phyloP scores from a whole-genome alignment of 2,329 filamentous ascomycete species.

The Graphilbum fragrans region DNA sequence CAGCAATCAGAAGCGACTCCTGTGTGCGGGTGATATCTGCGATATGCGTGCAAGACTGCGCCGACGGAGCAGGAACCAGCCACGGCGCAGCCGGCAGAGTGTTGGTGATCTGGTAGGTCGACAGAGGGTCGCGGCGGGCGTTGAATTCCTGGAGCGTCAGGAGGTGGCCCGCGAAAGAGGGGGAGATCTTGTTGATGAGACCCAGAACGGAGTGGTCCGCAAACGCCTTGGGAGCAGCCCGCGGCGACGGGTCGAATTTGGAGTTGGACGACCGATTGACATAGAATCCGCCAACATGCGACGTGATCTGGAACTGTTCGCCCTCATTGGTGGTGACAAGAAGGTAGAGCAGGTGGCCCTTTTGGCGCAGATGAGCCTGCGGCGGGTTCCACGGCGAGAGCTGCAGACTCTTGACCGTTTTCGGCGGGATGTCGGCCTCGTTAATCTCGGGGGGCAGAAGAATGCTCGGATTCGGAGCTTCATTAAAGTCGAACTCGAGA shows the following conservation, averaged over 20 bases:
- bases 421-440: constrained; percentile 46
- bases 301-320: constrained; percentile 87
- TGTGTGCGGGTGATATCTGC: constrained; percentile 81
- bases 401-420: constrained; percentile 80
- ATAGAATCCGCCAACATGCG: constrained; percentile 89
- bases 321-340: constrained; percentile 84
- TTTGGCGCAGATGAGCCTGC: constrained; percentile 79
- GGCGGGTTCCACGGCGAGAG: constrained; percentile 95
- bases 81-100: constrained; percentile 86
- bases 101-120: constrained; percentile 93
- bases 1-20: constrained; percentile 81
- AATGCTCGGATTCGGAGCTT: constrained; percentile 52
- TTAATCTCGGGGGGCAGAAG: constrained; percentile 58
- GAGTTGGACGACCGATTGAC: constrained; percentile 92
- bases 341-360: constrained; percentile 86
- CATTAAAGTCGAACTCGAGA: constrained; percentile 64
- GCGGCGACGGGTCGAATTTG: constrained; percentile 87
- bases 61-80: constrained; percentile 63
- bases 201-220: constrained; percentile 77
- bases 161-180: constrained; percentile 70
- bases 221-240: constrained; percentile 63
- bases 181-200: constrained; percentile 66
- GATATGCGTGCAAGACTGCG: constrained; percentile 56
- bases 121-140: constrained; percentile 72
- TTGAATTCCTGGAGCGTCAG: constrained; percentile 72